Base-by-base conservation (phyloP, 78 protist genomes). In the Chrysochromulina parva region DNA sequence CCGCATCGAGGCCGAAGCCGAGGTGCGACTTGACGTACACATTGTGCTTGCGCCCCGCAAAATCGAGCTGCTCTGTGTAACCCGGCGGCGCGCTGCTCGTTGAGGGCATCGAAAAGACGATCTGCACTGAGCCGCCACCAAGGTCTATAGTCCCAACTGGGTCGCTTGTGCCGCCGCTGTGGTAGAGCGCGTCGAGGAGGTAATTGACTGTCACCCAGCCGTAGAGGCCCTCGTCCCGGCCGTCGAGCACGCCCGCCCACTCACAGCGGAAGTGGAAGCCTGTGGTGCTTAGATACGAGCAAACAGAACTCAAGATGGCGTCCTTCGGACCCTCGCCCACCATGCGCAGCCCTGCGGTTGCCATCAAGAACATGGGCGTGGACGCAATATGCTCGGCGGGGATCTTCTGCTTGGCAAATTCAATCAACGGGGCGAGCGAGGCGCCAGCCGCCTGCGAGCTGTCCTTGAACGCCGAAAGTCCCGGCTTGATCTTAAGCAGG, bases 141-240 rank as follows among this genome's bases (percentile, higher is more conserved):
- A 89, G 85, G 60, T 89, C 91, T 71, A 89, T 81, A 85, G 17
- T 78, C 53, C 76, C 89, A 58, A 13, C 62, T 38, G 53, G 1
- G n/a, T 26, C 1, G 47, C 14, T 48, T 58, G 62, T 13, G 13
- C 0, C 10, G 17, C 6, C 48, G 38, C 28, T 0, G 14, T 22
- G 20, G 47, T 55, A 38, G 74, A 59, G 76, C 19, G 55, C n/a
- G 48, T 48, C 57, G 55, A 85, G 74, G 26, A 89, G 24, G 71
- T 58, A 89, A 73, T 89, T 89, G 80, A 89, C 91, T 13, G 91
- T 89, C 48, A 89, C 69, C 91, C 91, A 89, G 57, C 81, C 91
- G 47, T 59, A 80, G 28, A 69, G 71, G 26, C 91, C 86, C 38
- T 89, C 91, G 53, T 89, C 91, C 20, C 13, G 16, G 17, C 86